A percentile compares a stretch with the other conserved stretches of the same genome.
Evolutionary conservation across 129 eudicot species (phyloP).

Genomic region (Lactuca saligna): DNA sequence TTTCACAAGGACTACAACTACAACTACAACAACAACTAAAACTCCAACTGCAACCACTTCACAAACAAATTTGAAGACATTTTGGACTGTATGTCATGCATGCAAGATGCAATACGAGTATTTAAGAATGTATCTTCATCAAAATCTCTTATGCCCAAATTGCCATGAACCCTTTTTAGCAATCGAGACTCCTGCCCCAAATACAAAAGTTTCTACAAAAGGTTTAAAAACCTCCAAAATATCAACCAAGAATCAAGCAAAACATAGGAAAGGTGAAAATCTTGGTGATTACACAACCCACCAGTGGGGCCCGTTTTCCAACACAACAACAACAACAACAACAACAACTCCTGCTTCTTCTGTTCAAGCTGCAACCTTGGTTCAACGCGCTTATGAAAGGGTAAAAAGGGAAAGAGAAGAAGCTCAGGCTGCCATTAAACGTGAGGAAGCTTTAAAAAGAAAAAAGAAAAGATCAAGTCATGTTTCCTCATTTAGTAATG

Average conservation of each 20-base stretch:
- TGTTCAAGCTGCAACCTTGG: constrained; percentile 78
- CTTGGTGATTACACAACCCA: constrained; percentile 23
- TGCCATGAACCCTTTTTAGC: constrained; percentile 80
- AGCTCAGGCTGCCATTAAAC: constrained; percentile 69
- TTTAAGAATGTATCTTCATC: constrained; percentile 68
- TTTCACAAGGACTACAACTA: constrained; percentile 47
- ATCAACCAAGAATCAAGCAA: constrained; percentile 25
- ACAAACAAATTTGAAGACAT: constrained; percentile 41
- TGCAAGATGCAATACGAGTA: constrained; percentile 93
- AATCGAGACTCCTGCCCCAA: constrained; percentile 59
- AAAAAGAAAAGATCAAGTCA: constrained; percentile 42
- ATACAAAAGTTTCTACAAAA: constrained; percentile 42
- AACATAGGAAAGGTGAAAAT: constrained; percentile 27
- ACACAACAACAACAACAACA: constrained; percentile 17
- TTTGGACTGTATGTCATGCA: constrained; percentile 86
- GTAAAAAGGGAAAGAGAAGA: constrained; percentile 81
- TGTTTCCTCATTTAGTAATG: constrained; percentile 27
- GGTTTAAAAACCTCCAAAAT: constrained; percentile 33
- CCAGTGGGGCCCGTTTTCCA: constrained; percentile 80
- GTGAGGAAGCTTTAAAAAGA: constrained; percentile 59
- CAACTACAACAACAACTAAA: constrained; percentile 27
- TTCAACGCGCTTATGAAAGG: constrained; percentile 75
- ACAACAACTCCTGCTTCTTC: constrained; percentile 37
- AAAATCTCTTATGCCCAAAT: constrained; percentile 80
- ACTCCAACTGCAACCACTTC: constrained; percentile 24